Evolutionary conservation across 805 yeast species (phyloP), one percentile per base, ranked within the genome.

Genomic region (Starmerella floris): DNA sequence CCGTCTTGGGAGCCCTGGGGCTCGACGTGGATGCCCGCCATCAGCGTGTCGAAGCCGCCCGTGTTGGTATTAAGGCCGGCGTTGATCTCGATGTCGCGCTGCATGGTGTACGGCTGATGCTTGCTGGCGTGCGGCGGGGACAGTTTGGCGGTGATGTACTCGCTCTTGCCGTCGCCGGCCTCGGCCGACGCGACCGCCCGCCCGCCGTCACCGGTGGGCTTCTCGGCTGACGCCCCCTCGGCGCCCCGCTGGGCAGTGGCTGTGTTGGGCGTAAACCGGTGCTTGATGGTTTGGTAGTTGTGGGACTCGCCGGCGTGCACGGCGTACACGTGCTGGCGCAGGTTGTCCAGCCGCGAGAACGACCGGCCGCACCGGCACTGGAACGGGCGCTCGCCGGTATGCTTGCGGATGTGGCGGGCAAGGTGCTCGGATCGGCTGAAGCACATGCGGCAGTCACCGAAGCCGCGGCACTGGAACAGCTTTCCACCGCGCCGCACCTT

Each of bases 381-480:
- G 59, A 84, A 85, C 2, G 96, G 96, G 44, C 94, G 68, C 60
- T 85, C 96, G 34, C 95, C 96, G 0, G 95, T 87, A 59, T 85
- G 96, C 55, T 85, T 87, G 45, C 95, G 66, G 41, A 87, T 79
- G 63, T 85, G 96, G 45, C 96, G 69, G 1, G 95, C 94, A 52
- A 85, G 69, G 62, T 87, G 96, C 59, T 87, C 96, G 8, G 91
- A 79, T 39, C 96, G 68, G 2, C 94, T 82, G 61, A 85, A 85
- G 5, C 87, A 72, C 94, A 87, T 85, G 43, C 66, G 67, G 62
- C 96, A 85, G 51, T 79, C 85, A 19, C 83, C 83, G 57, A 72
- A 87, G 2, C 94, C 95, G 1, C 79, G 66, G 61, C 96, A 85
- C 56, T 77, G 85, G 62, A 85, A 85, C 20, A 81, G 72, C 46